A percentile compares a stretch with the other conserved stretches of the same genome.
phyloP scores from a whole-genome alignment of 192 early-diverging fungal species.

The Backusella liffmaniae region DNA sequence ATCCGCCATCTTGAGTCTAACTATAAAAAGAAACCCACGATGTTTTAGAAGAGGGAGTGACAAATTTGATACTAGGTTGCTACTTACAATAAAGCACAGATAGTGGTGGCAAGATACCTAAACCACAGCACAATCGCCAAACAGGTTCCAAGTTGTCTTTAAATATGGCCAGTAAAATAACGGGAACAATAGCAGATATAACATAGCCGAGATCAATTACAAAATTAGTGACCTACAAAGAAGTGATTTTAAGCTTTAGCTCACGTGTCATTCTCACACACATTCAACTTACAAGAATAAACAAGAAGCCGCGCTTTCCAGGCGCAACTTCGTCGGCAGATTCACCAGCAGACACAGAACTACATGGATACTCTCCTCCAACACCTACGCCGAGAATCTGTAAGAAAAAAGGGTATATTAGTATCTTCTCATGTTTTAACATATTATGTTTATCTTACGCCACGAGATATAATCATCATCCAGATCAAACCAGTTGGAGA shows the following conservation, averaged over 20 bases:
- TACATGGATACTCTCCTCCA: slow-evolving; percentile 56
- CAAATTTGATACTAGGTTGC: neutral
- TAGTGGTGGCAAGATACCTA: slow-evolving; percentile 50
- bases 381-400: slow-evolving; percentile 42
- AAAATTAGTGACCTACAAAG: slow-evolving; percentile 46
- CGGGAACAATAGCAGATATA: slow-evolving; percentile 43
- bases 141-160: slow-evolving; percentile 44
- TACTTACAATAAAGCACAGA: slow-evolving; percentile 48
- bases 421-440: no score
- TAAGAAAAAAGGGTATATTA: no score
- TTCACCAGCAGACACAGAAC: slow-evolving; percentile 52
- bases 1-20: slow-evolving; percentile 58
- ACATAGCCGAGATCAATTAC: slow-evolving; percentile 52
- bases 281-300: slow-evolving; percentile 20
- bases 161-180: slow-evolving; percentile 51
- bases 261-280: neutral
- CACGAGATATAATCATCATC: slow-evolving; percentile 46
- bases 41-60: neutral
- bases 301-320: slow-evolving; percentile 32
- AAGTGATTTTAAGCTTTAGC: neutral
- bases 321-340: slow-evolving; percentile 49
- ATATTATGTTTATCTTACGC: neutral
- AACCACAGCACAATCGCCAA: slow-evolving; percentile 53
- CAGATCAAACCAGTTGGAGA: slow-evolving; percentile 45
- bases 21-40: slow-evolving; percentile 9